Conservation (phyloP, 371 early-diverging fungal genomes). For the Mortierella polycephala region DNA sequence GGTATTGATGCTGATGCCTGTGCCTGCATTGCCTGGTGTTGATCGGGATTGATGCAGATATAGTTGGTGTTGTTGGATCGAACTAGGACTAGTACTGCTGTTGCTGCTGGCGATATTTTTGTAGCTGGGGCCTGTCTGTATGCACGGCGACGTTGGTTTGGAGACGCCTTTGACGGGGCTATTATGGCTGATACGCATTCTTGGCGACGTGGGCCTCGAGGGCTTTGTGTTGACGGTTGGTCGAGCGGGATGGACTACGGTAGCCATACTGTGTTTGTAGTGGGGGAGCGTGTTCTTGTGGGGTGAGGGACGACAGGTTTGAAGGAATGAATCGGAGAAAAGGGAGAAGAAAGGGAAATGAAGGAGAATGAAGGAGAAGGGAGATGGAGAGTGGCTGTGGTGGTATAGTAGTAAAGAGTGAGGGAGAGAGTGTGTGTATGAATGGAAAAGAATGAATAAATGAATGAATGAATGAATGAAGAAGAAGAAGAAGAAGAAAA, state of each 20-base stretch:
- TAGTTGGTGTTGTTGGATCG: slow-evolving; percentile 1
- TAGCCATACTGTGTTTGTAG: background rate
- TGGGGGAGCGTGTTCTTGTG: background rate
- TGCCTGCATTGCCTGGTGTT: background rate
- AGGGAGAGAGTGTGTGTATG: background rate
- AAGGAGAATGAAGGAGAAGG: background rate
- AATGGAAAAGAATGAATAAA: background rate
- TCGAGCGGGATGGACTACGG: slow-evolving; percentile 5
- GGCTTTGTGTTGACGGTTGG: background rate
- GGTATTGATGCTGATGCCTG: slow-evolving; percentile 12
- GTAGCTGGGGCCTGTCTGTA: background rate
- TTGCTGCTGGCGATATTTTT: background rate
- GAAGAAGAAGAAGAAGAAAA: background rate
- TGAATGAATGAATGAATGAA: too few relatives aligned
- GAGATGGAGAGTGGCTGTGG: slow-evolving; percentile 2
- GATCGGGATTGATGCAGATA: slow-evolving; percentile 23
- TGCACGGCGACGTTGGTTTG: slow-evolving; percentile 21
- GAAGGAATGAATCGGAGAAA: slow-evolving; percentile 5
- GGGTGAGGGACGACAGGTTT: background rate
- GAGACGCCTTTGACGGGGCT: slow-evolving; percentile 12
- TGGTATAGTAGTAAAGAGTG: background rate
- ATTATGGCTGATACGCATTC: background rate
- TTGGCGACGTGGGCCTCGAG: slow-evolving; percentile 1
- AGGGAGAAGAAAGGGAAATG: background rate
- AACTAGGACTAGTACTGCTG: background rate